Conservation (phyloP, 148 eudicot genomes). For the Drosera capensis region DNA sequence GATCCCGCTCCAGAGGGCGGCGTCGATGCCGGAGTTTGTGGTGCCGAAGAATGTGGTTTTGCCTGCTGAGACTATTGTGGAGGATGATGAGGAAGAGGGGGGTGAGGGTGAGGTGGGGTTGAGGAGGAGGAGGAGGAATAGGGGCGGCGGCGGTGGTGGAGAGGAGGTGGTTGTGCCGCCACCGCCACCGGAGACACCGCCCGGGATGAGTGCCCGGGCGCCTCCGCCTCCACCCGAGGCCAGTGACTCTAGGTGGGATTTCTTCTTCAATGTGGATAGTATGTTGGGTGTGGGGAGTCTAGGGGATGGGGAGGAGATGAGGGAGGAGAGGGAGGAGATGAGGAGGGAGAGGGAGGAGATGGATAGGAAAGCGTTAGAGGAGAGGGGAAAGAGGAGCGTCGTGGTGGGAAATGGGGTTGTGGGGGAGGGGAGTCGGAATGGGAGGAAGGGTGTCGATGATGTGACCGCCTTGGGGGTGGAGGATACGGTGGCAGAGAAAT, state of each 20-base stretch:
- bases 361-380: slow-evolving; percentile 28
- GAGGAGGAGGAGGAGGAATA: slow-evolving; percentile 23
- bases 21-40: slow-evolving; percentile 47
- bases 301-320: slow-evolving; percentile 37
- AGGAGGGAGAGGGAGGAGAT: too few species aligned
- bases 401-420: too few species aligned
- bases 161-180: slow-evolving; percentile 9
- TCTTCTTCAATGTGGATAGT: slow-evolving; percentile 38
- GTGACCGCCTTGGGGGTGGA: slow-evolving; percentile 5
- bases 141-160: slow-evolving; percentile 8
- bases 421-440: too few species aligned
- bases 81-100: slow-evolving; percentile 30
- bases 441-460: too few species aligned
- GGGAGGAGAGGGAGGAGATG: slow-evolving; percentile 25
- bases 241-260: slow-evolving; percentile 35
- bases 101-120: slow-evolving; percentile 18
- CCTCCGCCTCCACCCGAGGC: slow-evolving; percentile 25
- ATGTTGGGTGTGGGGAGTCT: slow-evolving; percentile 48
- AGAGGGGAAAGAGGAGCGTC: slow-evolving; percentile 20
- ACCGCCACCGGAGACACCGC: slow-evolving; percentile 18
- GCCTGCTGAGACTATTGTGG: slow-evolving; percentile 24
- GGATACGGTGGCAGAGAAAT: slow-evolving; percentile 15
- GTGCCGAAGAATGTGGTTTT: slow-evolving; percentile 9
- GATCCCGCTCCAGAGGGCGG: slow-evolving; percentile 50
- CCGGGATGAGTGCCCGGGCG: slow-evolving; percentile 4